These are phyloP conservation scores for Trifolium repens DNA, from an alignment of 306 rosid genomes.

Conservation along the genomic window DNA sequence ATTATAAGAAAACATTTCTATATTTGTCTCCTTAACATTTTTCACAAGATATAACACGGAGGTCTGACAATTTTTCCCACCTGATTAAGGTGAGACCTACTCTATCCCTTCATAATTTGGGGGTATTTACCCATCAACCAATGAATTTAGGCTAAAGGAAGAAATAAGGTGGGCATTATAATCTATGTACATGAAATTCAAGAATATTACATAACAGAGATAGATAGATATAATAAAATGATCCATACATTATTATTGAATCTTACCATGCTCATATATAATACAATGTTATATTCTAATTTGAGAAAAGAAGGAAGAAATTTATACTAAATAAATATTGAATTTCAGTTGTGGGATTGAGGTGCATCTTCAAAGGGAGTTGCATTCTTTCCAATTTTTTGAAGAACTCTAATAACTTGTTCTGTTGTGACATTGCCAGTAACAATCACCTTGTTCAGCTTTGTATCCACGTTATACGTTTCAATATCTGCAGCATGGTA, in stretches of 20 bases:
- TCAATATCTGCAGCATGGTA: conserved; percentile 66
- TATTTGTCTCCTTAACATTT: too few species aligned
- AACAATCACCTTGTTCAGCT: conserved; percentile 75
- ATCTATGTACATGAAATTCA: too few species aligned
- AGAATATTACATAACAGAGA: too few species aligned
- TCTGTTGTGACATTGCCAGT: conserved; percentile 76
- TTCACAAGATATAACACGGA: too few species aligned
- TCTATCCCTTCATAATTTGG: too few species aligned
- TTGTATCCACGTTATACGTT: conserved; percentile 71
- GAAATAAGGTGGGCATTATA: too few species aligned
- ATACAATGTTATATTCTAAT: not conserved
- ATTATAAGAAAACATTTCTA: too few species aligned
- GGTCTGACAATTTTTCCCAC: too few species aligned
- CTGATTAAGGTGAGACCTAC: too few species aligned
- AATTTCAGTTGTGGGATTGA: conserved; percentile 27
- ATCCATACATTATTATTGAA: not conserved
- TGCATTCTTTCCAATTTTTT: conserved; percentile 78
- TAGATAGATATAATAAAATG: too few species aligned
- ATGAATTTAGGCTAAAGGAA: too few species aligned
- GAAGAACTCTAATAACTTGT: conserved; percentile 73
- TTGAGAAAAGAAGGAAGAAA: not conserved
- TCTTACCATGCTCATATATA: not conserved
- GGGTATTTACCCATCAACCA: too few species aligned
- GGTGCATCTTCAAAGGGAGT: conserved; percentile 46
- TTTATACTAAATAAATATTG: not conserved